Base-by-base conservation (phyloP, 192 early-diverging fungal species). In the Coemansia sp. region DNA sequence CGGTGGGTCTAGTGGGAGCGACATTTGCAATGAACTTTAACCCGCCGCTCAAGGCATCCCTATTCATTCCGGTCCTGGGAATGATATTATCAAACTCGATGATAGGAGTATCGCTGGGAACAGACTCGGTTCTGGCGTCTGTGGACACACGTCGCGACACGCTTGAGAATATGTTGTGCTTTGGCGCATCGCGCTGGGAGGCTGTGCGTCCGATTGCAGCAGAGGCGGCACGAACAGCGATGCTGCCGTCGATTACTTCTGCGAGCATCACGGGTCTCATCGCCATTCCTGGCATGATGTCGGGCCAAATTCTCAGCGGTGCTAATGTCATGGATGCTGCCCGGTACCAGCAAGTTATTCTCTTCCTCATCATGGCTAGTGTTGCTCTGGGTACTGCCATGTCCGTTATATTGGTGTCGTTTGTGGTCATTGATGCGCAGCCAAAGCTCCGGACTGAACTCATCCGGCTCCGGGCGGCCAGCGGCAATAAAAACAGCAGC, bases 201-300 rank as follows among this genome's bases (percentile, higher is more conserved):
- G 90, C 92, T 2, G 86, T 87, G 46, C 84, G 87, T 49, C 92
- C 93, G 0, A 76, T 94, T 28, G 89, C 86, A 0, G 74, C 89
- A 1, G 93, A 94, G 26, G 87, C 91, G 3, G 89, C 93, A 52
- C 84, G 89, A 35, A 82, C 87, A 14, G 92, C 93, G 17, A 88
- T 95, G 84, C 68, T 95, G 33, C 95, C 95, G 17, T 87, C 90
- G 2, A 88, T 96, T 32, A 93, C 93, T 55, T 76, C 85, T n/a
- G 88, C 94, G 82, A 72, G 80, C 68, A 89, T 96, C 33, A 91
- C 91, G 61, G 94, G 93, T 4, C 73, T 96, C 46, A 92, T 96
- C 26, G 89, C 93, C 21, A 96, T 96, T 64, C 94, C 94, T 0
- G 94, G 91, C 19, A 90, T 92, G 89, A 94, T 96, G 94, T 92